These are phyloP conservation scores for Phallus indusiatus DNA, from an alignment of 768 basidiomycete species.

Conservation along the genomic window DNA sequence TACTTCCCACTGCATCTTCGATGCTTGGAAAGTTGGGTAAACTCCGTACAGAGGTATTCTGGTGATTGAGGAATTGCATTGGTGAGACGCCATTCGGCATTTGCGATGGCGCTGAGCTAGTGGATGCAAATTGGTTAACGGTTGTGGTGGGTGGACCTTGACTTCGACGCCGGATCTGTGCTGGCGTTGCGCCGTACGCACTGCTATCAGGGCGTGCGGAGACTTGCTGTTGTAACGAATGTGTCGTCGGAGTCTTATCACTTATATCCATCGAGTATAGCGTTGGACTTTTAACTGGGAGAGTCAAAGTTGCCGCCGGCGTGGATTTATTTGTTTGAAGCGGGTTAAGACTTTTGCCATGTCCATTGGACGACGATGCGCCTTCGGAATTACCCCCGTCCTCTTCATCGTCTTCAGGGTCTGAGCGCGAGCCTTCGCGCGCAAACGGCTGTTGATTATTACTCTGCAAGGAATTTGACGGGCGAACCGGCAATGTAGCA, in stretches of 20 bases:
- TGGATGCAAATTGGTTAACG: neutral
- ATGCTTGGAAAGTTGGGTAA: constrained; percentile 77
- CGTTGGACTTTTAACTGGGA: constrained; percentile 48
- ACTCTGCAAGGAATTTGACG: constrained; percentile 7
- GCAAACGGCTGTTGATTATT: constrained; percentile 50
- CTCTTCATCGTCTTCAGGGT: constrained; percentile 71
- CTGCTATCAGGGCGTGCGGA: constrained; percentile 32
- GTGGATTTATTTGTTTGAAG: neutral
- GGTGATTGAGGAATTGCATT: constrained; percentile 35
- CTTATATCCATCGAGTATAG: constrained; percentile 55
- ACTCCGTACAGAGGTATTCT: constrained; percentile 59
- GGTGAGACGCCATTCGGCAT: constrained; percentile 27
- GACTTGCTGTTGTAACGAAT: constrained; percentile 65
- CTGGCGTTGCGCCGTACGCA: constrained; percentile 51
- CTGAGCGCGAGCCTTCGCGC: constrained; percentile 58
- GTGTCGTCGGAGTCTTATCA: constrained; percentile 82
- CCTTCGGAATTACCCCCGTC: constrained; percentile 64
- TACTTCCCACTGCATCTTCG: constrained; percentile 72
- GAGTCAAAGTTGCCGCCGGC: constrained; percentile 44
- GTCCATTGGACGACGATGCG: constrained; percentile 40
- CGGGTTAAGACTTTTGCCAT: constrained; percentile 36
- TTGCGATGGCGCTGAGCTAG: neutral
- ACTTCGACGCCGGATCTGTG: constrained; percentile 64
- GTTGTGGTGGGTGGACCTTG: constrained; percentile 28
- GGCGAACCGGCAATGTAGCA: constrained; percentile 10